Conservation (phyloP, 345 rosid species). For the Carallia brachiata region DNA sequence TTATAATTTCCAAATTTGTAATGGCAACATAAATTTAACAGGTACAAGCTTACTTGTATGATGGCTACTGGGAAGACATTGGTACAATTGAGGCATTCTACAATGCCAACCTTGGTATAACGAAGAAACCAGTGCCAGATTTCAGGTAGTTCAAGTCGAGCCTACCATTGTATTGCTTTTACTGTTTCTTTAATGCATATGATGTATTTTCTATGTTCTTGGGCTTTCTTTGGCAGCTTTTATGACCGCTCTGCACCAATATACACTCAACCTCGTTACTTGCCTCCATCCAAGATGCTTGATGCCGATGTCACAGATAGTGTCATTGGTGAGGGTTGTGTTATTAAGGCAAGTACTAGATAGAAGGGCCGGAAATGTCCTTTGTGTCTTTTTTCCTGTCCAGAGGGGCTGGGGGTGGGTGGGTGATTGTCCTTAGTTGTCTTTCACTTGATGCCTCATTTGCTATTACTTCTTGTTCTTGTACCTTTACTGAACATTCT, state of each 20-base stretch:
- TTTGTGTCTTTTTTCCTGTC: background rate
- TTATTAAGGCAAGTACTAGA: conserved; percentile 61
- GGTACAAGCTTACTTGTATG: conserved; percentile 97
- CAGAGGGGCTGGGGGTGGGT: too few relatives aligned
- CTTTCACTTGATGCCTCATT: background rate
- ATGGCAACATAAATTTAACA: conserved; percentile 20
- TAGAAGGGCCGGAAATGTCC: background rate
- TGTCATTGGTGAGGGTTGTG: conserved; percentile 97
- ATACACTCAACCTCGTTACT: conserved; percentile 92
- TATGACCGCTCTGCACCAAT: conserved; percentile 96
- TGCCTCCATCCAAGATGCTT: conserved; percentile 98
- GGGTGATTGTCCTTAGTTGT: background rate
- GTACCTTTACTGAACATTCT: background rate
- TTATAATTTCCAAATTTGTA: background rate
- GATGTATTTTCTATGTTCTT: background rate
- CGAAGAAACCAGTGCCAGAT: conserved; percentile 92
- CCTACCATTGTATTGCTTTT: background rate
- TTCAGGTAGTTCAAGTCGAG: conserved; percentile 52
- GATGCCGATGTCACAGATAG: conserved; percentile 97
- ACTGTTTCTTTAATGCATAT: background rate
- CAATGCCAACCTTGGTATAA: conserved; percentile 90
- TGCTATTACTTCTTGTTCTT: background rate
- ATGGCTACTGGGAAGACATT: conserved; percentile 98
- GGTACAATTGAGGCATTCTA: conserved; percentile 97
- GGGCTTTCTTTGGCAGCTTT: conserved; percentile 49